Percentiles rank a stretch among this genome's conserved stretches.
phyloP scores from a whole-genome alignment of 495 filamentous ascomycete species.

The Bacidia rubella region DNA sequence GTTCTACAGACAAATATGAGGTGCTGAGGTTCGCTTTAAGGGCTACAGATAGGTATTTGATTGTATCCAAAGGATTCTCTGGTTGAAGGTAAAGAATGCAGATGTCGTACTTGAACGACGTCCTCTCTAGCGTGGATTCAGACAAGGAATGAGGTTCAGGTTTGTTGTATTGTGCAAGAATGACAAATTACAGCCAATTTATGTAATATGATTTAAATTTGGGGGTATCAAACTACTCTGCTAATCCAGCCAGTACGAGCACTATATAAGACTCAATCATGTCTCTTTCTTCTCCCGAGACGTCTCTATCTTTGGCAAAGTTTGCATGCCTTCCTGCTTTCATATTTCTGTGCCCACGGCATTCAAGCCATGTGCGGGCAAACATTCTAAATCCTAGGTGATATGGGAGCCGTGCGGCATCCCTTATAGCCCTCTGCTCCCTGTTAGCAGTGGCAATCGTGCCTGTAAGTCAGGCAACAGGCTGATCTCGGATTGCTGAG shows the following conservation, averaged over 20 bases:
- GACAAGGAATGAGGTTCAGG: no score
- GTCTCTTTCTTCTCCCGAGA: not conserved
- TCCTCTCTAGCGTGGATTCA: no score
- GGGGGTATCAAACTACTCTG: not conserved
- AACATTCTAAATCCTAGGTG: not conserved
- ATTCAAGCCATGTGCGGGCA: not conserved
- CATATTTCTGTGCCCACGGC: no score
- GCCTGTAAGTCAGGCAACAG: no score
- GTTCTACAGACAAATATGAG: not conserved
- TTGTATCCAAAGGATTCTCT: no score
- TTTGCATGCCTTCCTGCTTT: not conserved
- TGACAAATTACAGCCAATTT: no score
- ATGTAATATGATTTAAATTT: not conserved
- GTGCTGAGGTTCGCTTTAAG: constrained; percentile 5
- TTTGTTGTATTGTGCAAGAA: no score
- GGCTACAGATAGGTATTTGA: constrained; percentile 1
- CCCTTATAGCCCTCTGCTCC: not conserved
- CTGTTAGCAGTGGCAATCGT: not conserved
- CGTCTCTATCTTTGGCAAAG: not conserved
- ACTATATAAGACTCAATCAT: not conserved
- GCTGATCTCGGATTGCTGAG: no score
- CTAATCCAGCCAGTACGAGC: not conserved
- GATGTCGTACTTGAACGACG: no score
- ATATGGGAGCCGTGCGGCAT: not conserved
- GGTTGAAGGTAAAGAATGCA: no score